phyloP scores from a whole-genome alignment of 164 flowering plant genomes.

The Santalum album region DNA sequence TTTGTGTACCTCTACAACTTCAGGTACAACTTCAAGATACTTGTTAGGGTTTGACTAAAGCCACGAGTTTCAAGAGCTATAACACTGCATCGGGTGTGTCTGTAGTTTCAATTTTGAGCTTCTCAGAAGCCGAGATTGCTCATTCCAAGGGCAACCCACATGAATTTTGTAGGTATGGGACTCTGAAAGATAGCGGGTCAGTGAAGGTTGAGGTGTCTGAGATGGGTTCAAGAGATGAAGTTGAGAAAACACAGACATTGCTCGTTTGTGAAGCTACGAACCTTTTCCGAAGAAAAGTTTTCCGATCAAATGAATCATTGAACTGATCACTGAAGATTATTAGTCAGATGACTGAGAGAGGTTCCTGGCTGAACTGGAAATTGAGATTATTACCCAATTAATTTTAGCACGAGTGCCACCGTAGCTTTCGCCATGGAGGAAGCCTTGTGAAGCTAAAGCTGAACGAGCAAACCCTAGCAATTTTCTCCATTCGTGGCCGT shows the following conservation, averaged over 20 bases:
- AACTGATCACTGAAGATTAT: background rate
- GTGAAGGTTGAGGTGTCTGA: background rate
- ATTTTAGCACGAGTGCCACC: too few species aligned
- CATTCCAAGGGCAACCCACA: conserved; percentile 20
- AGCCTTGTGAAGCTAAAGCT: too few species aligned
- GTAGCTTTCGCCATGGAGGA: too few species aligned
- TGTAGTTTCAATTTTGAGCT: conserved; percentile 3
- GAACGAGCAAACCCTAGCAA: too few species aligned
- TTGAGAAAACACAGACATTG: background rate
- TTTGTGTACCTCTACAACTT: conserved; percentile 3
- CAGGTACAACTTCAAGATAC: conserved; percentile 5
- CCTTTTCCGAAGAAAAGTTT: background rate
- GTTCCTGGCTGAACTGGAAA: too few species aligned
- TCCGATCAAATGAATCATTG: background rate
- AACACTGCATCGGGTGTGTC: conserved; percentile 13
- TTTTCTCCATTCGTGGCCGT: too few species aligned
- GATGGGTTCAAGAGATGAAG: background rate
- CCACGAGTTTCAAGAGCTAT: conserved; percentile 7
- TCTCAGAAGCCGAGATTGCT: conserved; percentile 9
- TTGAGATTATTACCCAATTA: too few species aligned
- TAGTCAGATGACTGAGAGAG: too few species aligned
- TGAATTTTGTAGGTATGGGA: conserved; percentile 12
- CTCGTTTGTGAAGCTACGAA: background rate
- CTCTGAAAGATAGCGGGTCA: background rate
- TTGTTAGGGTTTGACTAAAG: conserved; percentile 10